These are phyloP conservation scores for Blastocystis sp. DNA, from an alignment of 352 stramenopile genomes.

Conservation along the genomic window DNA sequence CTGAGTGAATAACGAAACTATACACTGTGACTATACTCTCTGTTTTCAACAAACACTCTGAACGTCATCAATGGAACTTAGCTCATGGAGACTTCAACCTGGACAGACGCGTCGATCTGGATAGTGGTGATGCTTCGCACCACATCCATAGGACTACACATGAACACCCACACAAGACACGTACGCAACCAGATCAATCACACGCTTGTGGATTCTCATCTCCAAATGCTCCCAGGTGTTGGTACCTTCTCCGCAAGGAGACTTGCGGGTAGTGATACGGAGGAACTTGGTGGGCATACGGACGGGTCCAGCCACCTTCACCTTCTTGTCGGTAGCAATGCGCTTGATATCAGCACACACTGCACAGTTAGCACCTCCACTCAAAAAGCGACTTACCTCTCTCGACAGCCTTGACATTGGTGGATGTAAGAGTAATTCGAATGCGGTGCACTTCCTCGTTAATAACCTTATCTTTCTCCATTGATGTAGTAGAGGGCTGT, in stretches of 20 bases:
- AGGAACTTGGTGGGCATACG: constrained; percentile 97
- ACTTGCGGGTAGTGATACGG: constrained; percentile 95
- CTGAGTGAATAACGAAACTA: constrained; percentile 23
- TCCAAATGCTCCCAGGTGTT: constrained; percentile 96
- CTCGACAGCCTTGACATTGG: constrained; percentile 98
- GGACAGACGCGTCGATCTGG: constrained; percentile 61
- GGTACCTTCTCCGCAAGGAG: constrained; percentile 79
- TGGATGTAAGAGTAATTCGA: constrained; percentile 96
- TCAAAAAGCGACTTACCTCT: constrained; percentile 71
- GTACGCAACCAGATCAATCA: constrained; percentile 92
- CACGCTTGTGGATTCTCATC: constrained; percentile 97
- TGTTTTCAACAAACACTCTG: not conserved
- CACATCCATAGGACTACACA: constrained; percentile 81
- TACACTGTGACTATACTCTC: not conserved
- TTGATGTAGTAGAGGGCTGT: constrained; percentile 56
- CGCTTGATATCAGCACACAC: constrained; percentile 96
- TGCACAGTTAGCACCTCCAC: constrained; percentile 52
- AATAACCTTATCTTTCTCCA: constrained; percentile 58
- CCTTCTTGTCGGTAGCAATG: constrained; percentile 91
- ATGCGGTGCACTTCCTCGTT: constrained; percentile 82
- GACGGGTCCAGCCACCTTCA: constrained; percentile 93
- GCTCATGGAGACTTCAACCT: constrained; percentile 48
- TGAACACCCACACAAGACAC: not conserved
- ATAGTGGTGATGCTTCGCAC: constrained; percentile 99
- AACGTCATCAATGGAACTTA: not conserved